phyloP scores from a whole-genome alignment of 2,329 filamentous ascomycete genomes.

The Cryphonectria naterciae region DNA sequence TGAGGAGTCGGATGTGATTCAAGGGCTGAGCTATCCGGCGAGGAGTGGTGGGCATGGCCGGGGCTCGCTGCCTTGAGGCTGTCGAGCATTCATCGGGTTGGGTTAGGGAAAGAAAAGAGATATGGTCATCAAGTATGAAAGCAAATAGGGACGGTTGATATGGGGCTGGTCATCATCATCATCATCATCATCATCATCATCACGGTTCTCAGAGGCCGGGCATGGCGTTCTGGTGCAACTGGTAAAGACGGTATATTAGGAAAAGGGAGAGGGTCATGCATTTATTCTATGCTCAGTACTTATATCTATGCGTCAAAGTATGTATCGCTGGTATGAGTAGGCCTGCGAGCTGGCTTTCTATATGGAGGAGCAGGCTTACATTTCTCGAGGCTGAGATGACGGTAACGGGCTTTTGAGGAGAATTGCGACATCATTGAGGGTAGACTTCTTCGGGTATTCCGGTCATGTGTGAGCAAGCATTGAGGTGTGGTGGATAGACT shows the following conservation, averaged over 20 bases:
- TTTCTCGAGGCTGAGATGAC: background rate
- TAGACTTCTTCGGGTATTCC: background rate
- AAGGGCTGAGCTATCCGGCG: conserved; percentile 28
- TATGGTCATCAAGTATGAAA: too few relatives aligned
- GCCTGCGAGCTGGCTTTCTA: background rate
- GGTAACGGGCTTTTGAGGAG: background rate
- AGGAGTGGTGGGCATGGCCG: background rate
- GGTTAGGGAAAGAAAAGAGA: background rate
- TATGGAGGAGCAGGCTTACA: background rate
- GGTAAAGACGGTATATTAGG: background rate
- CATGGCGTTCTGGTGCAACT: background rate
- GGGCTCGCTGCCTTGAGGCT: background rate
- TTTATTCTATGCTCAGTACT: background rate
- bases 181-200: background rate
- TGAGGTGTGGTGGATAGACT: background rate
- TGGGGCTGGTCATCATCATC: background rate
- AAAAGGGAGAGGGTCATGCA: background rate
- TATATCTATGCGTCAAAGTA: background rate
- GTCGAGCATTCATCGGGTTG: background rate
- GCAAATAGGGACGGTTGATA: conserved; percentile 28
- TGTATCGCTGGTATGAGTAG: background rate
- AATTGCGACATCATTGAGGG: background rate
- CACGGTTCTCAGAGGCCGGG: background rate
- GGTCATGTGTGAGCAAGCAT: background rate
- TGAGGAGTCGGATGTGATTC: conserved; percentile 32